Percentiles rank a stretch among this genome's conserved stretches.
phyloP scores from a whole-genome alignment of 176 grass and related monocot species.

The Rhynchospora tenuis region DNA sequence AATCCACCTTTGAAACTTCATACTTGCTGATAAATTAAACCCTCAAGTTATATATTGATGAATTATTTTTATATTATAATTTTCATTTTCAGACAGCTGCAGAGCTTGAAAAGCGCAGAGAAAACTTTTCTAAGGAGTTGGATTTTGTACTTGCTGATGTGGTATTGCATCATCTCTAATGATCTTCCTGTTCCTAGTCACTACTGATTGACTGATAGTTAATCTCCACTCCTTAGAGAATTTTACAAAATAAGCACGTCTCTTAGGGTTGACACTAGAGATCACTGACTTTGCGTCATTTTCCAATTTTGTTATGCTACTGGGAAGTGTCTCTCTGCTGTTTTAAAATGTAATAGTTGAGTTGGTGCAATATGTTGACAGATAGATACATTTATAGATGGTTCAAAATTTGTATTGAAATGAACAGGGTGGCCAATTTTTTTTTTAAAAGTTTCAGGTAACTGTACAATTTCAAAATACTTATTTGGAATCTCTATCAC shows the following conservation, averaged over 20 bases:
- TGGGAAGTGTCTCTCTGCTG: not conserved
- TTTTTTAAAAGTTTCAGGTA: too few relatives aligned
- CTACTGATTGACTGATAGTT: not conserved
- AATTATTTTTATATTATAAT: not conserved
- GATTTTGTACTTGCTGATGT: slow-evolving; percentile 89
- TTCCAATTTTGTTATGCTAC: not conserved
- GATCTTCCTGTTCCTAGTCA: slow-evolving; percentile 1
- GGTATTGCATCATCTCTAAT: slow-evolving; percentile 37
- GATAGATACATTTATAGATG: not conserved
- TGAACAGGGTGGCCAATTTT: not conserved
- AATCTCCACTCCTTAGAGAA: not conserved
- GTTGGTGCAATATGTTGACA: not conserved
- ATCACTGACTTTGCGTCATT: not conserved
- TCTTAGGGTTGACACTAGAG: not conserved
- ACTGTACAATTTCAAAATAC: too few relatives aligned
- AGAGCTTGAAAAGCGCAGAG: slow-evolving; percentile 62
- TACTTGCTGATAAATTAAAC: not conserved
- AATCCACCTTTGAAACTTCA: not conserved
- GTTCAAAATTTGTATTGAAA: not conserved
- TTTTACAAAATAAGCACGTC: not conserved
- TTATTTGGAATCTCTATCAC: too few relatives aligned
- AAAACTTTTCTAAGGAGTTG: slow-evolving; percentile 76
- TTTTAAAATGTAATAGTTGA: not conserved
- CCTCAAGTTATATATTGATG: not conserved
- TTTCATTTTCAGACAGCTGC: slow-evolving; percentile 45